These are phyloP conservation scores for Pythium vanterpoolii DNA, from an alignment of 352 stramenopile genomes.

Conservation along the genomic window DNA sequence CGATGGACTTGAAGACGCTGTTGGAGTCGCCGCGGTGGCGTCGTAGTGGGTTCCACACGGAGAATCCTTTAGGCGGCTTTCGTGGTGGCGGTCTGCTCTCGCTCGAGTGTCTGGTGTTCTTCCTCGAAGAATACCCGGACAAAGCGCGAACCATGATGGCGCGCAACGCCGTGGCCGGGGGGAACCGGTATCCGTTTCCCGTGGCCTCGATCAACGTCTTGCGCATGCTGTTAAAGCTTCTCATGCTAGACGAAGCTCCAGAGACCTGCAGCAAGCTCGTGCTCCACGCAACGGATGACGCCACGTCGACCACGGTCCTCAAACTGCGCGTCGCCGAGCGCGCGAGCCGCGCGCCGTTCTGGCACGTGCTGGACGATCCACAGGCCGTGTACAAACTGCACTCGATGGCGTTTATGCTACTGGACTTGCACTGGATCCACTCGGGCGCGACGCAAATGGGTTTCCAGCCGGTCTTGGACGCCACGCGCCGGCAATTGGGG, in stretches of 20 bases:
- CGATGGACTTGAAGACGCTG: slow-evolving; percentile 46
- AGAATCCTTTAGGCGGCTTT: slow-evolving; percentile 74
- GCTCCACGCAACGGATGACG: slow-evolving; percentile 41
- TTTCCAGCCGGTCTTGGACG: slow-evolving; percentile 77
- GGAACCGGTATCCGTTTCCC: slow-evolving; percentile 79
- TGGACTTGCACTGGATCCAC: slow-evolving; percentile 80
- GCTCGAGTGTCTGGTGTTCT: slow-evolving; percentile 71
- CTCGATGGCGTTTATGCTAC: slow-evolving; percentile 83
- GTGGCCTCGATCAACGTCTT: slow-evolving; percentile 85
- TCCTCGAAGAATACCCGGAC: slow-evolving; percentile 75
- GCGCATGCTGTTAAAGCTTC: slow-evolving; percentile 79
- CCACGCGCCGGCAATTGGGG: slow-evolving; percentile 72
- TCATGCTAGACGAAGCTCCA: slow-evolving; percentile 78
- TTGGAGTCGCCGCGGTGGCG: slow-evolving; percentile 63
- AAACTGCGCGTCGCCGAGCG: slow-evolving; percentile 74
- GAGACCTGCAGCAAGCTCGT: slow-evolving; percentile 73
- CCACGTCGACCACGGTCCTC: slow-evolving; percentile 46
- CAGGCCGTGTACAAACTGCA: slow-evolving; percentile 73
- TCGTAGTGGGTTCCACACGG: slow-evolving; percentile 75
- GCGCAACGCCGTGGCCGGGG: slow-evolving; percentile 63
- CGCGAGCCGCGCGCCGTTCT: slow-evolving; percentile 79
- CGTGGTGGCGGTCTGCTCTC: slow-evolving; percentile 69
- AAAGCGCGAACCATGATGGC: slow-evolving; percentile 76
- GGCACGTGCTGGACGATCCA: slow-evolving; percentile 70
- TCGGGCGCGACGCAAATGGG: slow-evolving; percentile 82